Percentiles rank a stretch among this genome's conserved stretches.
phyloP scores from a whole-genome alignment of 306 rosid species.

The Chamaecrista fasciculata region DNA sequence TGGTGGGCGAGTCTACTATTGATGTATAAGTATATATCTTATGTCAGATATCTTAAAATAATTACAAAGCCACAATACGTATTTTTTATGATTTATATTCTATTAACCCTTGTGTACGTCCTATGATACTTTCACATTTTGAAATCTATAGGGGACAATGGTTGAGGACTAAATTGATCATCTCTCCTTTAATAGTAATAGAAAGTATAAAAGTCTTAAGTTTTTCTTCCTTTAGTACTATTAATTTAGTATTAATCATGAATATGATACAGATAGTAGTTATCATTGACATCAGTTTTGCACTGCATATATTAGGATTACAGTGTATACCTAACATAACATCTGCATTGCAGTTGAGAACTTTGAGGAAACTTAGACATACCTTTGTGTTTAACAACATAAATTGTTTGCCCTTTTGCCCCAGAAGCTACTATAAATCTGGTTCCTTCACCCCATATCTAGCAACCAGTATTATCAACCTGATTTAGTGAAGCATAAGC shows the following conservation, averaged over 20 bases:
- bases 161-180: neutral
- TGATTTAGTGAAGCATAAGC: slow-evolving; percentile 16
- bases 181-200: neutral
- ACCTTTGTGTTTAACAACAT: slow-evolving; percentile 25
- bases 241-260: no score
- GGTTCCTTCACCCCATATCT: slow-evolving; percentile 31
- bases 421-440: neutral
- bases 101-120: neutral
- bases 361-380: neutral
- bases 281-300: no score
- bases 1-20: no score
- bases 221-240: neutral
- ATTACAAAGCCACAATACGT: no score
- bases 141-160: neutral
- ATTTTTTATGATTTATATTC: neutral
- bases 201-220: neutral
- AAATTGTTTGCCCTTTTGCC: slow-evolving; percentile 13
- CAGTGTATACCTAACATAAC: neutral
- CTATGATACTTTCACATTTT: neutral
- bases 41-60: neutral
- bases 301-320: neutral
- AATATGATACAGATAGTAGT: no score
- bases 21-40: neutral
- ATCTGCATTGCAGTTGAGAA: neutral
- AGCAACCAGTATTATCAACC: slow-evolving; percentile 26